These are phyloP conservation scores for Cladorrhinum sp. DNA, from an alignment of 2,329 filamentous ascomycete species.

Conservation along the genomic window DNA sequence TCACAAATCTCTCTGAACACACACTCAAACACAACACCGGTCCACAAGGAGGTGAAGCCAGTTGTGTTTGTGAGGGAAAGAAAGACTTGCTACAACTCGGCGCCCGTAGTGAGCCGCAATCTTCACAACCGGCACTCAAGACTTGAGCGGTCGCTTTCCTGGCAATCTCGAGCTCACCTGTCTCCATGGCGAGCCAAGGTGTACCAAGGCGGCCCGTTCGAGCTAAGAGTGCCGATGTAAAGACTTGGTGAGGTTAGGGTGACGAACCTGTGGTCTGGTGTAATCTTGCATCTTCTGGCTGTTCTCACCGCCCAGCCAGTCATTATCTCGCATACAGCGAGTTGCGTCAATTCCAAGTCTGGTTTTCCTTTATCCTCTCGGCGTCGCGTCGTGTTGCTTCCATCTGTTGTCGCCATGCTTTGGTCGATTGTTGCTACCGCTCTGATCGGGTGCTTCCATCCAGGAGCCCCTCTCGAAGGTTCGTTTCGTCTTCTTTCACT, in stretches of 20 bases:
- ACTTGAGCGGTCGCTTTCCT: background rate
- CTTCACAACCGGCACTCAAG: constrained; percentile 14
- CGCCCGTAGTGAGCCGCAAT: constrained; percentile 83
- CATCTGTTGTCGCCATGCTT: constrained; percentile 19
- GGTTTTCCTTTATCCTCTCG: background rate
- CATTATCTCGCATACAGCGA: background rate
- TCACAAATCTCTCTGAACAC: constrained; percentile 31
- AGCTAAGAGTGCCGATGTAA: constrained; percentile 3
- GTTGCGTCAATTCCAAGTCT: background rate
- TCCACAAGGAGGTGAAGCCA: constrained; percentile 5
- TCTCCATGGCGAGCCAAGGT: background rate
- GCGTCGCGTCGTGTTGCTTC: constrained; percentile 26
- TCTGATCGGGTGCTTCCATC: constrained; percentile 40
- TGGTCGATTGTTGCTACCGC: constrained; percentile 54
- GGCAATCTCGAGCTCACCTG: background rate
- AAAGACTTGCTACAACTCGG: constrained; percentile 53
- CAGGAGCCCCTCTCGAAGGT: background rate
- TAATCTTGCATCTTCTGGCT: background rate
- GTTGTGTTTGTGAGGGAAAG: constrained; percentile 40
- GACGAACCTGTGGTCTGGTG: constrained; percentile 37
- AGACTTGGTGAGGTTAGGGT: constrained; percentile 34
- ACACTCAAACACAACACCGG: constrained; percentile 17
- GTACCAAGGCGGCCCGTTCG: background rate
- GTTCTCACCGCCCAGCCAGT: constrained; percentile 6
- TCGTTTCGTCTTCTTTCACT: constrained; percentile 50